phyloP scores from a whole-genome alignment of 768 basidiomycete species.

The Tricholoma sp. region DNA sequence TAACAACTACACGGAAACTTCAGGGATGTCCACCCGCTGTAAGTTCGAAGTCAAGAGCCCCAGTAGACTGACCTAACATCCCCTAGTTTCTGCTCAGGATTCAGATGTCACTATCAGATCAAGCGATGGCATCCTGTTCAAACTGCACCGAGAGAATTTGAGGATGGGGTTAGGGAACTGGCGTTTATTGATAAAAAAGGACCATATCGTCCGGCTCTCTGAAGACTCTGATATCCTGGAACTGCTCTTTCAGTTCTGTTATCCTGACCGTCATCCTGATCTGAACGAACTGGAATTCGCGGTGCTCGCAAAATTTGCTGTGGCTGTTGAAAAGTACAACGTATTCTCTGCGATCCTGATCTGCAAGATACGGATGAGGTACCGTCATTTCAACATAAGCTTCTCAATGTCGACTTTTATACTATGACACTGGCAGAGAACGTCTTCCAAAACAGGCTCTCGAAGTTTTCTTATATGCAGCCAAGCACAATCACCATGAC shows the following conservation, averaged over 20 bases:
- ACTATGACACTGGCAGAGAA: not conserved
- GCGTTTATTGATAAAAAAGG: too few relatives aligned
- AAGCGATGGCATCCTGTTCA: too few relatives aligned
- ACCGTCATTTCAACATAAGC: not conserved
- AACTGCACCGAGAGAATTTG: too few relatives aligned
- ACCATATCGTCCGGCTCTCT: too few relatives aligned
- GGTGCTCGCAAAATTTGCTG: not conserved
- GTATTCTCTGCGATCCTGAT: not conserved
- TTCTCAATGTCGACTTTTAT: not conserved
- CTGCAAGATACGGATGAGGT: not conserved
- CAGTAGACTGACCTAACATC: too few relatives aligned
- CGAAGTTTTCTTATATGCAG: not conserved
- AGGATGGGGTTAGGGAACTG: too few relatives aligned
- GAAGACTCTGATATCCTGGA: too few relatives aligned
- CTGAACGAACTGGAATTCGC: not conserved
- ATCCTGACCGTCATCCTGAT: conserved; percentile 7
- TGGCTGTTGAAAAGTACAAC: not conserved
- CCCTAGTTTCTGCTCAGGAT: too few relatives aligned
- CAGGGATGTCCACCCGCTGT: too few relatives aligned
- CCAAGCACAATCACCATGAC: not conserved
- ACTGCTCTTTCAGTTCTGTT: conserved; percentile 10
- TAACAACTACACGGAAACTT: too few relatives aligned
- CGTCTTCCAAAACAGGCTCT: not conserved
- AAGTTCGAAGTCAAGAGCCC: too few relatives aligned
- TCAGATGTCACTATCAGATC: too few relatives aligned